These are phyloP conservation scores for Pythium volutum DNA, from an alignment of 352 stramenopile species.

Conservation along the genomic window DNA sequence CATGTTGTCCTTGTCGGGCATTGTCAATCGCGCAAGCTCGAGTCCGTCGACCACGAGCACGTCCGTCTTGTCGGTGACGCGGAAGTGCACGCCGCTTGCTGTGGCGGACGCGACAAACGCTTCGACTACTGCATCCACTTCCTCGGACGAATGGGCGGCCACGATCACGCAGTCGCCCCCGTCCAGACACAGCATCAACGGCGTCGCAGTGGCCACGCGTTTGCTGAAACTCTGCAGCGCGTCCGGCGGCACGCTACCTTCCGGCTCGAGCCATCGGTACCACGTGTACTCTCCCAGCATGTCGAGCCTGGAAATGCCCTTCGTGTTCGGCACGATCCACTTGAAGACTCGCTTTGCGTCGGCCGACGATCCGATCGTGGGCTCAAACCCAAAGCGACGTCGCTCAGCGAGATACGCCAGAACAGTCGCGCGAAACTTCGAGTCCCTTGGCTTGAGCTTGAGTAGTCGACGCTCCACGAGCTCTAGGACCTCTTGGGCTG, in stretches of 20 bases:
- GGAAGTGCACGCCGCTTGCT: background rate
- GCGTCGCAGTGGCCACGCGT: background rate
- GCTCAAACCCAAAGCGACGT: background rate
- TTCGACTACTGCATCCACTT: background rate
- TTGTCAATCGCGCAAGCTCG: background rate
- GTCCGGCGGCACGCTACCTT: background rate
- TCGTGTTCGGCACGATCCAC: background rate
- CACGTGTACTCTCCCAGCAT: background rate
- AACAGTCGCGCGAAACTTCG: background rate
- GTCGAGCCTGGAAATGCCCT: background rate
- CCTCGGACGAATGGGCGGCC: background rate
- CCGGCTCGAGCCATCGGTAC: background rate
- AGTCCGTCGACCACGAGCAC: conserved; percentile 1
- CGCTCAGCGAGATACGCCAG: background rate
- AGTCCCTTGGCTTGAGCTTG: background rate
- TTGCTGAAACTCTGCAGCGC: background rate
- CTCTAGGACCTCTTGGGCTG: background rate
- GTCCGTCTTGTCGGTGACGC: background rate
- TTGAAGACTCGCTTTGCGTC: background rate
- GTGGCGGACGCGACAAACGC: background rate
- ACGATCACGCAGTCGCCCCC: background rate
- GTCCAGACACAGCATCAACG: background rate
- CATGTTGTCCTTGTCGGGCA: no score
- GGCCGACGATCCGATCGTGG: background rate
- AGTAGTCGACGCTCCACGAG: conserved; percentile 7